Conservation (phyloP, 208 protist species). For the Acanthamoeba sp. region DNA sequence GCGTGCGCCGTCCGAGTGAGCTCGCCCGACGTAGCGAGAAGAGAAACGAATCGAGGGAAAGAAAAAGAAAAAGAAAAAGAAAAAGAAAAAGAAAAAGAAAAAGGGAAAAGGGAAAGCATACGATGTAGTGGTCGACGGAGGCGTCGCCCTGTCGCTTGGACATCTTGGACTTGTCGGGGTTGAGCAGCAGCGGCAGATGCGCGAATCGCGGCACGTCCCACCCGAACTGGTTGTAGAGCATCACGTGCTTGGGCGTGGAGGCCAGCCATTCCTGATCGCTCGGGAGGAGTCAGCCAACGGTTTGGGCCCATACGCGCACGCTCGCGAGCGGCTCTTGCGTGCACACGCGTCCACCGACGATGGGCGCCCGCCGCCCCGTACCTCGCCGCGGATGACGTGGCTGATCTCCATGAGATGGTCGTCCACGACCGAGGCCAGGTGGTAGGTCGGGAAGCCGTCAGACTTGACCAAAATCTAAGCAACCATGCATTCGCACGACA, state of each 20-base stretch:
- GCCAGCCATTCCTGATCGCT: constrained; percentile 83
- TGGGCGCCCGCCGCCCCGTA: background rate
- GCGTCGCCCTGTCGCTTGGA: constrained; percentile 88
- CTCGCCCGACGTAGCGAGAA: background rate
- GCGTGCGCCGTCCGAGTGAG: no score
- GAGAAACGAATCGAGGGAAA: background rate
- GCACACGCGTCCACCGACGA: no score
- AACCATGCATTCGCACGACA: no score
- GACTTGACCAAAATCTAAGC: constrained; percentile 83
- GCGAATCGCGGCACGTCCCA: constrained; percentile 85
- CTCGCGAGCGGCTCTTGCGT: no score
- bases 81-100: background rate
- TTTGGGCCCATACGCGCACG: background rate
- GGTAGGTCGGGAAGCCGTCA: constrained; percentile 90
- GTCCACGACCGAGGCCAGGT: constrained; percentile 90
- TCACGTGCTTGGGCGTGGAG: constrained; percentile 87
- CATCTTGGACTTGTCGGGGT: constrained; percentile 86
- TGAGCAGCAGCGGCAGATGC: constrained; percentile 89
- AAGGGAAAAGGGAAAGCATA: background rate
- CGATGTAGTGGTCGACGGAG: constrained; percentile 82
- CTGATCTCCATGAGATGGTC: constrained; percentile 89
- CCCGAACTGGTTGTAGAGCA: constrained; percentile 88
- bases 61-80: background rate
- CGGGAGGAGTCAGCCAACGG: background rate
- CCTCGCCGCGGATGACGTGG: constrained; percentile 89